Evolutionary conservation across 805 yeast genomes (phyloP), one percentile per base, ranked within the genome.

Genomic region (Ogataea polymorpha): DNA sequence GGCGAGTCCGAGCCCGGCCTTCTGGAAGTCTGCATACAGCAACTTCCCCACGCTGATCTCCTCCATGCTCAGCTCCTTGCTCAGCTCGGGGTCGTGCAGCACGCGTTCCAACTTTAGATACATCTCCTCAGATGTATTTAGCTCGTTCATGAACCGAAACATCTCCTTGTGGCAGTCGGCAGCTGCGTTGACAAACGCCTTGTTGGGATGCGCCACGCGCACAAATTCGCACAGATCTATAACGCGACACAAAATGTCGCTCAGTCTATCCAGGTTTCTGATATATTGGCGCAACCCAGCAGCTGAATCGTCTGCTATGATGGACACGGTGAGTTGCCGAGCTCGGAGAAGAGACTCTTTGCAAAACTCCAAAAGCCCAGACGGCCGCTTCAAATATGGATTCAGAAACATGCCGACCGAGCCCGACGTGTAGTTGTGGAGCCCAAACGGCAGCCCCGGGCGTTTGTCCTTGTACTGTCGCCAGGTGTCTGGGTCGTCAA

Each of bases 191-290:
- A 84, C 72, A 72, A 86, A 88, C 13, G 68, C 62, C 36, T 68
- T 68, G 48, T 81, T 75, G 1, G 98, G 97, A 58, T 91, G 98
- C 1, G 83, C 80, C 17, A 88, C 89, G 34, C 98, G 69, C 21
- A 93, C 79, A 65, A 91, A 91, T 53, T 90, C 98, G 26, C 96
- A 91, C 36, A 91, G 74, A 62, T 93, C 99, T 29, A 93, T 90
- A 5, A 88, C 97, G 42, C 96, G 77, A 59, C 99, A 93, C 23
- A 93, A 64, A 21, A 84, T 76, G 58, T 93, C 98, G 55, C 96
- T 85, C 28, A 93, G 65, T 50, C 88, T 78, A 58, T 93, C 99
- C 48, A 93, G 67, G 38, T 80, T 78, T 31, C 77, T 58, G 39
- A 91, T 75, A 39, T 78, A 86, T 5, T 68, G 61, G 13, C 53